These are phyloP conservation scores for Sedum album DNA, from an alignment of 164 flowering plant species.

Conservation along the genomic window DNA sequence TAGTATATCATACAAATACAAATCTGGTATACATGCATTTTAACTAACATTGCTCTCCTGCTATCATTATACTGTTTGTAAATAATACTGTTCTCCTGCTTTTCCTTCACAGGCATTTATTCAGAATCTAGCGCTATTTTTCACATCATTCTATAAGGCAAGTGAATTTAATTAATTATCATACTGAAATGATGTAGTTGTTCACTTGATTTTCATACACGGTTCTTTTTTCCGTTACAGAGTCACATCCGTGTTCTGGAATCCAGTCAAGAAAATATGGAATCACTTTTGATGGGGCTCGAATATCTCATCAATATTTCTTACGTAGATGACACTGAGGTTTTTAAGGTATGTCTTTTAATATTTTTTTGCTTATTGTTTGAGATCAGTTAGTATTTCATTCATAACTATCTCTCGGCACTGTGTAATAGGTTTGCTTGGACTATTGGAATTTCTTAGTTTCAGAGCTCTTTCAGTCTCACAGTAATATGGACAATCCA, in stretches of 20 bases:
- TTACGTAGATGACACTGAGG: constrained; percentile 95
- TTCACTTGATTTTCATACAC: constrained; percentile 8
- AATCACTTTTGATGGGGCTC: constrained; percentile 70
- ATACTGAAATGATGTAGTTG: background rate
- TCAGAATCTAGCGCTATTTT: constrained; percentile 89
- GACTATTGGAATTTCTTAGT: constrained; percentile 96
- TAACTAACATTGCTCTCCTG: no score
- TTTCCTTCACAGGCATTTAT: constrained; percentile 66
- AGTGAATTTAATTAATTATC: constrained; percentile 10
- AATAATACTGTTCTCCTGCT: background rate
- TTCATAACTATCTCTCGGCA: constrained; percentile 2
- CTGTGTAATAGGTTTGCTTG: constrained; percentile 68
- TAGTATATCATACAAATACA: no score
- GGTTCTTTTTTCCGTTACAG: constrained; percentile 33
- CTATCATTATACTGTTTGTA: background rate
- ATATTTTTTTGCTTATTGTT: background rate
- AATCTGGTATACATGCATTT: no score
- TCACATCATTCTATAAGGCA: constrained; percentile 91
- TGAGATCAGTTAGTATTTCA: background rate
- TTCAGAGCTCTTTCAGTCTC: constrained; percentile 77
- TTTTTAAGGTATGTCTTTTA: constrained; percentile 62
- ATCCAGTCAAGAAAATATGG: constrained; percentile 51
- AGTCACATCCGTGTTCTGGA: constrained; percentile 80
- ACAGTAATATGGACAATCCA: constrained; percentile 66
- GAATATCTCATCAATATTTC: constrained; percentile 88